Base-by-base conservation (phyloP, 2,329 filamentous ascomycete genomes). In the Penicillium hordei region DNA sequence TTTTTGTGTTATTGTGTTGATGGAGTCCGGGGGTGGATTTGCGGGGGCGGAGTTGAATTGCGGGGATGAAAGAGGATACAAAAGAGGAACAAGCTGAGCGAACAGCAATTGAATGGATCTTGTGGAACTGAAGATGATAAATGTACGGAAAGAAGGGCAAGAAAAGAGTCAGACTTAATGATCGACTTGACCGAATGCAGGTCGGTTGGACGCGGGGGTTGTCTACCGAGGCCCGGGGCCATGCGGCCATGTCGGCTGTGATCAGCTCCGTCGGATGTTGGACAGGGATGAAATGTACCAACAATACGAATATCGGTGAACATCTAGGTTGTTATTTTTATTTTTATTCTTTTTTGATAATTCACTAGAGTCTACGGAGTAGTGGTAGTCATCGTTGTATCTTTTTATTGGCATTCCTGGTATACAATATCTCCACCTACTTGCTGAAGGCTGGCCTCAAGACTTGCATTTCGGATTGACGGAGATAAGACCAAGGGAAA, bases 191-290 rank as follows among this genome's bases (percentile, higher is more conserved):
- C 21, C 50, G 15, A 42, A 45, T 46, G 58, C 54, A 52, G 39
- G 54, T 60, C 62, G 65, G 65, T 63, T 65, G 60, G 55, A 59
- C 63, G 65, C 65, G 63, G 65, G 40, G 36, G 13, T 33, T 33
- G 15, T 62, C 58, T 57, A 66, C 64, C 64, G 64, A 69, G 64
- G 55, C 62, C 57, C 60, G 57, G 58, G 51, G 58, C 67, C 66
- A 69, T 66, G 67, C 68, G 61, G 63, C 31, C 44, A 27, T 31
- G 31, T 43, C 58, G 46, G 58, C 39, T 54, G 42, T 34, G 21
- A 27, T 27, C 10, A 23, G 39, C 13, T 21, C 19, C 2, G 10
- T 17, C 23, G n/a, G 3, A 33, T 17, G 19, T 31, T 31, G 9
- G 3, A 13, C 19, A 48, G 13, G 29, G 19, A 17, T n/a, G 27